Conservation (phyloP, 805 yeast species). For the Kodamaea sagamina region DNA sequence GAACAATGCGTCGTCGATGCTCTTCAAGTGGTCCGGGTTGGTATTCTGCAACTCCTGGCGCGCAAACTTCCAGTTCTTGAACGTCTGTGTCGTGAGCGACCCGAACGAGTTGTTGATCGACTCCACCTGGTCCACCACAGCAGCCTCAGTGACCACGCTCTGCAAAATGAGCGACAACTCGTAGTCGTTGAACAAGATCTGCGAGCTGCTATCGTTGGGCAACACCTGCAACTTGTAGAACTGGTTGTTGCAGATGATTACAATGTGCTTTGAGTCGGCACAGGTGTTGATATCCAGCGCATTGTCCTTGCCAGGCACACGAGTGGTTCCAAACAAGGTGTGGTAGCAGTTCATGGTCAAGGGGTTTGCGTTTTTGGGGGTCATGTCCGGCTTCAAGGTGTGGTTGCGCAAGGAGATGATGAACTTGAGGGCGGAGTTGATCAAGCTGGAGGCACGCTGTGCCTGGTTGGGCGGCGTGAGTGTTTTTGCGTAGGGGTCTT, state of each 20-base stretch:
- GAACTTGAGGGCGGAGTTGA: conserved; percentile 67
- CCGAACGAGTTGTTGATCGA: conserved; percentile 51
- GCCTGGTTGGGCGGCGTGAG: conserved; percentile 64
- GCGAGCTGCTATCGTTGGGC: conserved; percentile 34
- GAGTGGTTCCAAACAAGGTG: conserved; percentile 69
- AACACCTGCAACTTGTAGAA: conserved; percentile 53
- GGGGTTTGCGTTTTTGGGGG: conserved; percentile 51
- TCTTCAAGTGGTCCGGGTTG: conserved; percentile 36
- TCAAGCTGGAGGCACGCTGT: conserved; percentile 65
- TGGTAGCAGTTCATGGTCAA: conserved; percentile 69
- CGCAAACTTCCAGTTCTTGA: conserved; percentile 49
- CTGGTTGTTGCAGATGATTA: conserved; percentile 52
- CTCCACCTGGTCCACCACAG: conserved; percentile 35
- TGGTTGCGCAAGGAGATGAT: conserved; percentile 58
- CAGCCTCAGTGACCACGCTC: conserved; percentile 43
- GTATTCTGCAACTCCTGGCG: conserved; percentile 43
- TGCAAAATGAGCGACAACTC: conserved; percentile 49
- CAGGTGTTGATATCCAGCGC: conserved; percentile 14
- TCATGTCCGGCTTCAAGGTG: conserved; percentile 56
- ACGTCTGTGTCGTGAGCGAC: conserved; percentile 55
- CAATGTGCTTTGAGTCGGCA: conserved; percentile 48
- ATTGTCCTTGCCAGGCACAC: conserved; percentile 41
- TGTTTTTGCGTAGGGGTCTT: conserved; percentile 63
- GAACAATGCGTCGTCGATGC: conserved; percentile 53
- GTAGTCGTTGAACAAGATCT: conserved; percentile 55